Percentiles rank a stretch among this genome's conserved stretches.
phyloP scores from a whole-genome alignment of 768 basidiomycete species.

The Podaxis sp. region DNA sequence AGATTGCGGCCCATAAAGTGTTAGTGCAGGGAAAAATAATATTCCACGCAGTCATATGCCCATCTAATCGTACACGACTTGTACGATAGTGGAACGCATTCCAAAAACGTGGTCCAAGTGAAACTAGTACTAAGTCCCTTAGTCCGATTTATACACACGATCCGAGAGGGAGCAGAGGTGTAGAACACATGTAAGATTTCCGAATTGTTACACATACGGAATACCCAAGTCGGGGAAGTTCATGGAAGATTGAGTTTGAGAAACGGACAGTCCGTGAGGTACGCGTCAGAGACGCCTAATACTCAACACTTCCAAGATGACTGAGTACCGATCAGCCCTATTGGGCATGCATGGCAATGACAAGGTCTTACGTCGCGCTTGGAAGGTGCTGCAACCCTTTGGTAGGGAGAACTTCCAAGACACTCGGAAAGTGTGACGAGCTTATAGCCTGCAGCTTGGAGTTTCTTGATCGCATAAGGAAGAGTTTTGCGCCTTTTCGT shows the following conservation, averaged over 20 bases:
- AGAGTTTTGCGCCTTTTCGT: conserved; percentile 4
- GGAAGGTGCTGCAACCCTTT: conserved; percentile 26
- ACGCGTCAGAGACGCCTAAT: not conserved
- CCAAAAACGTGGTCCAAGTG: too few species aligned
- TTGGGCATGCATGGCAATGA: not conserved
- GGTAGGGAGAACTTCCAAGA: conserved; percentile 28
- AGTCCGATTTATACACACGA: too few species aligned
- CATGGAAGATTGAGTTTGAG: not conserved
- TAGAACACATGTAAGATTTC: too few species aligned
- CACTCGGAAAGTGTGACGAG: conserved; percentile 27
- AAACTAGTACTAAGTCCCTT: too few species aligned
- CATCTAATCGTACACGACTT: too few species aligned
- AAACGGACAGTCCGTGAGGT: too few species aligned
- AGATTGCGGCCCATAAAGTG: too few species aligned
- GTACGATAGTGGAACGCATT: too few species aligned
- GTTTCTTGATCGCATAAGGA: conserved; percentile 20
- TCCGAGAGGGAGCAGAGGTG: too few species aligned
- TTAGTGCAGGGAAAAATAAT: too few species aligned
- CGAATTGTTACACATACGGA: too few species aligned
- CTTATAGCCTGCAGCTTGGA: conserved; percentile 21
- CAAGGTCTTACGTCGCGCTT: conserved; percentile 24
- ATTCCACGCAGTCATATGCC: too few species aligned
- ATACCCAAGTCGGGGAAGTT: not conserved
- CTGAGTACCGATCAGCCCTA: not conserved
- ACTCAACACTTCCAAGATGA: not conserved